Evolutionary conservation across 805 yeast genomes (phyloP), one percentile per base, ranked within the genome.

Genomic region (Candida sphagnicola): DNA sequence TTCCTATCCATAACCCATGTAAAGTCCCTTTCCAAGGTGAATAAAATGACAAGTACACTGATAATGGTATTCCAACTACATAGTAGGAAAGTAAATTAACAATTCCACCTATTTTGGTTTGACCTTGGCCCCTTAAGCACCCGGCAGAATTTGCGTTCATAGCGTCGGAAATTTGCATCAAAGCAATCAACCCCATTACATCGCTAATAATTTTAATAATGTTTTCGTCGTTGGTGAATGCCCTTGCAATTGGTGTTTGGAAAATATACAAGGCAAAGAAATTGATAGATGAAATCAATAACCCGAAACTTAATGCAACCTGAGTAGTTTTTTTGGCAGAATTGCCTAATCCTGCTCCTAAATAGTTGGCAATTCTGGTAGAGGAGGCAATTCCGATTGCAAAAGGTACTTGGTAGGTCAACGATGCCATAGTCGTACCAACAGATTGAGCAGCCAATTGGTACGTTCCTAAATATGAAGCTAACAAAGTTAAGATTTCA

Each of bases 91-190:
- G 42, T 45, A 81, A 56, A 42, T 78, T 78, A 24, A 79, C 70
- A 37, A 70, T 69, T 2, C 84, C 83, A 0, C 84, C 83, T 26
- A 80, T 72, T 49, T 71, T 74, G 31, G 82, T 83, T 57, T 77
- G 77, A 12, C 91, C 91, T 61, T 83, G 90, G 4, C 91, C 91
- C 54, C 93, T 72, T 38, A 85, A 64, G 43, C 86, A 72, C 12
- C 91, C 91, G 12, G 87, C 89, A 1, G 85, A 75, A 35, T 82
- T 78, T 12, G 87, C 85, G 45, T 82, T 76, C 50, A 79, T 61
- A 8, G 82, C 80, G 57, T 85, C 93, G 39, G 76, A 75, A 18
- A 85, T 60, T 61, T 84, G 90, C 74, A 81, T 82, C 23, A 77
- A 51, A 1, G 89, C 85, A 34, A 80, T 74, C 32, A 81, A 62